Evolutionary conservation across 805 yeast species (phyloP).

Genomic region (Wickerhamomyces canadensis): DNA sequence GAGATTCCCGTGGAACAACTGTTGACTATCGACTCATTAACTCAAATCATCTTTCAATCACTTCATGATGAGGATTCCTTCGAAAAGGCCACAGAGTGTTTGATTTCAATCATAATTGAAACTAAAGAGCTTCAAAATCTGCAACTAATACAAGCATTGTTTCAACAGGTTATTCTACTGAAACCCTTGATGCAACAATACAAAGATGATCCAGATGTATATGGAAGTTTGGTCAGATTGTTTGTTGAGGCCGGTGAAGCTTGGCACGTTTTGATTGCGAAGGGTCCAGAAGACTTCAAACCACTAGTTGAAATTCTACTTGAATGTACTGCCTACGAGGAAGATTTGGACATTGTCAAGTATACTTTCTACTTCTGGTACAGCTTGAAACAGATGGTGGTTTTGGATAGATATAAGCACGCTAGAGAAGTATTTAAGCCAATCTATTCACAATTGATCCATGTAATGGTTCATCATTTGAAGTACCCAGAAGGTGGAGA

Average conservation of each 20-base stretch:
- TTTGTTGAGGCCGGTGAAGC: constrained; percentile 92
- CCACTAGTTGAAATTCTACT: constrained; percentile 71
- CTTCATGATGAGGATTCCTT: constrained; percentile 56
- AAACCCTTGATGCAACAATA: constrained; percentile 44
- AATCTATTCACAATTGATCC: constrained; percentile 52
- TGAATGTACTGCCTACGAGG: constrained; percentile 64
- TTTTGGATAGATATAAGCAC: constrained; percentile 49
- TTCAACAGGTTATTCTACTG: constrained; percentile 59
- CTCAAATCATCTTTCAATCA: constrained; percentile 63
- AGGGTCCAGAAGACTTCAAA: constrained; percentile 60
- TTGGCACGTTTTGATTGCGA: constrained; percentile 86
- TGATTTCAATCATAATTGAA: constrained; percentile 75
- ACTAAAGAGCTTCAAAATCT: constrained; percentile 70
- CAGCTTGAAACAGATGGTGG: constrained; percentile 61
- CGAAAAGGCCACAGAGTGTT: constrained; percentile 81
- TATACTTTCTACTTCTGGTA: constrained; percentile 94
- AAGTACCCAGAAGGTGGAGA: constrained; percentile 58
- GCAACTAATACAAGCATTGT: constrained; percentile 59
- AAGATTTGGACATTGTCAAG: constrained; percentile 83
- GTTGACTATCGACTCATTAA: constrained; percentile 57
- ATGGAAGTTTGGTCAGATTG: constrained; percentile 66
- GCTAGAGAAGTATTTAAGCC: constrained; percentile 47
- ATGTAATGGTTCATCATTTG: constrained; percentile 60
- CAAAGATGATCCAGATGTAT: constrained; percentile 42
- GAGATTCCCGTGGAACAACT: constrained; percentile 75